phyloP scores from a whole-genome alignment of 2,329 filamentous ascomycete species.

The Claviceps capensis region DNA sequence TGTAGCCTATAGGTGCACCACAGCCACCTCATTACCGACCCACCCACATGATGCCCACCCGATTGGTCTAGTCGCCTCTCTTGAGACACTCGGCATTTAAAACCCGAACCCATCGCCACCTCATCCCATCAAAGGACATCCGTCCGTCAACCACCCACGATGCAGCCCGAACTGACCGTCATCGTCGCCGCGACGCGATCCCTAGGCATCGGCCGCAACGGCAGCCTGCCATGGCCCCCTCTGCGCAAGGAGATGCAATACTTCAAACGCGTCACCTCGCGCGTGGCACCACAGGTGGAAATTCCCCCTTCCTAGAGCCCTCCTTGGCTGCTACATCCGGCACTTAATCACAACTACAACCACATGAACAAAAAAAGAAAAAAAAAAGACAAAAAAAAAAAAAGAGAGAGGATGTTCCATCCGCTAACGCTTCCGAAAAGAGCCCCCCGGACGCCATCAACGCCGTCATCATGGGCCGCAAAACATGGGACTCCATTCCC shows the following conservation, averaged over 20 bases:
- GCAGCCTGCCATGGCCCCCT: conserved; percentile 76
- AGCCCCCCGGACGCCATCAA: conserved; percentile 33
- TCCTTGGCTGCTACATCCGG: not conserved
- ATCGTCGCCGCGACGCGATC: conserved; percentile 84
- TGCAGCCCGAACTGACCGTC: conserved; percentile 57
- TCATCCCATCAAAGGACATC: not conserved
- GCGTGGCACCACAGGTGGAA: conserved; percentile 31
- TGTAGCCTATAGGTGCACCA: too few relatives aligned
- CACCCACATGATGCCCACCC: too few relatives aligned
- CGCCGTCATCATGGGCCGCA: conserved; percentile 92
- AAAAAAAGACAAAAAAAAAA: not conserved
- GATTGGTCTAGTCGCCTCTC: too few relatives aligned
- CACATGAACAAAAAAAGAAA: not conserved
- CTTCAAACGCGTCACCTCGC: conserved; percentile 80
- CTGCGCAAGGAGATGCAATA: conserved; percentile 89
- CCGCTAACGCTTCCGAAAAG: conserved; percentile 9
- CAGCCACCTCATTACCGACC: too few relatives aligned
- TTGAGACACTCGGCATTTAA: too few relatives aligned
- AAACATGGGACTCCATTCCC: conserved; percentile 91
- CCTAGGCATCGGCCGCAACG: conserved; percentile 76
- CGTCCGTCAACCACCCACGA: conserved; percentile 6
- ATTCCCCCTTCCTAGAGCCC: too few relatives aligned
- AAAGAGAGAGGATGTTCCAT: not conserved
- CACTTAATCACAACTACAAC: not conserved
- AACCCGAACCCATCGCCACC: too few relatives aligned